A percentile compares a stretch with the other conserved stretches of the same genome.
phyloP scores from a whole-genome alignment of 1,284 basidiomycete genomes.

The Thelephora terrestris region DNA sequence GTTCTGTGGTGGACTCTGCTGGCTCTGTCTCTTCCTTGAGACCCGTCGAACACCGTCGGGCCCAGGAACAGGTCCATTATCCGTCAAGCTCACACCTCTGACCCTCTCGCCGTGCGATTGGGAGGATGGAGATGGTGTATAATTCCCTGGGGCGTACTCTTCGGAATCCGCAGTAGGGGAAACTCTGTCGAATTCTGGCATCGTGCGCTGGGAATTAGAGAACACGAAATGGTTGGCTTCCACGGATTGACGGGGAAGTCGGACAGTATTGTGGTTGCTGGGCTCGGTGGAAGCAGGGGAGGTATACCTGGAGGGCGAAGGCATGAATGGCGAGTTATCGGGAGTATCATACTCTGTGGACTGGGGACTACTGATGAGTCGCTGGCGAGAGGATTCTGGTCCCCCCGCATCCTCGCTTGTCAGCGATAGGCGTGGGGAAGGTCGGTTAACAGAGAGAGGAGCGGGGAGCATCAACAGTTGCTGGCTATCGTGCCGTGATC shows the following conservation, averaged over 20 bases:
- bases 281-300: constrained; percentile 1
- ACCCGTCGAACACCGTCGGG: constrained; percentile 69
- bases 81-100: constrained; percentile 67
- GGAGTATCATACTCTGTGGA: background rate
- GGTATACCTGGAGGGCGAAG: constrained; percentile 16
- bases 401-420: constrained; percentile 55
- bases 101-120: constrained; percentile 11
- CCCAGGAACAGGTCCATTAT: constrained; percentile 70
- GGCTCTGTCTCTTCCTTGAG: constrained; percentile 37
- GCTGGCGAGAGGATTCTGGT: constrained; percentile 48
- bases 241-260: constrained; percentile 37
- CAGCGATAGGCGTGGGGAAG: constrained; percentile 39
- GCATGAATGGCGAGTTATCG: constrained; percentile 15
- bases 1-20: constrained; percentile 52
- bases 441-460: constrained; percentile 45
- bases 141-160: constrained; percentile 18
- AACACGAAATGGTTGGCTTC: constrained; percentile 37
- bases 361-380: constrained; percentile 45
- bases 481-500: constrained; percentile 56
- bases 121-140: constrained; percentile 9
- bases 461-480: constrained; percentile 62
- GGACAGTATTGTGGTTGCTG: constrained; percentile 22
- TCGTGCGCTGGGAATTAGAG: constrained; percentile 25
- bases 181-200: constrained; percentile 26
- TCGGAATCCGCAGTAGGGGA: constrained; percentile 28